Evolutionary conservation across 306 rosid species (phyloP).

Genomic region (Quercus berberidifolia): DNA sequence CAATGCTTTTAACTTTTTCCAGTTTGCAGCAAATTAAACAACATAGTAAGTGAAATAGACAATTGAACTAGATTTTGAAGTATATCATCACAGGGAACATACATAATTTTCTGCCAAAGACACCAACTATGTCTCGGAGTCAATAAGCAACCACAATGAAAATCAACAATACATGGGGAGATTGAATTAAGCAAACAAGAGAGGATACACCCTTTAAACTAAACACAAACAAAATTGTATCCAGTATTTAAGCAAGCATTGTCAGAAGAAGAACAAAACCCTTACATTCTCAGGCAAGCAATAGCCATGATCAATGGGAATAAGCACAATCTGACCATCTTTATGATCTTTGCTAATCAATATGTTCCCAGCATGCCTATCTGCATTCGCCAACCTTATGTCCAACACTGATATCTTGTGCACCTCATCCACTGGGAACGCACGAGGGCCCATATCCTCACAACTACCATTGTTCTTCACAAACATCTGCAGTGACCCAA

Average conservation of each 20-base stretch:
- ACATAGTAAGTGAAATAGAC: background rate
- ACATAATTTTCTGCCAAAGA: background rate
- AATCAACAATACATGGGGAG: background rate
- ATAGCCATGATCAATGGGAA: slow-evolving; percentile 69
- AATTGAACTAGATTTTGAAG: background rate
- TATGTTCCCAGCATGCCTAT: slow-evolving; percentile 68
- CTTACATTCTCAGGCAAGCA: slow-evolving; percentile 60
- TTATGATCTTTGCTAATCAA: slow-evolving; percentile 38
- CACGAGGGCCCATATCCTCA: slow-evolving; percentile 60
- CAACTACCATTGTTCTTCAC: slow-evolving; percentile 53
- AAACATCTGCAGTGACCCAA: slow-evolving; percentile 63
- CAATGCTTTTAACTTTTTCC: background rate
- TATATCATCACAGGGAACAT: background rate
- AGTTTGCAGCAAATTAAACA: background rate
- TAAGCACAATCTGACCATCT: slow-evolving; percentile 37
- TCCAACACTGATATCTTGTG: slow-evolving; percentile 67
- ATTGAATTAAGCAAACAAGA: background rate
- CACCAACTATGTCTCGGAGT: background rate
- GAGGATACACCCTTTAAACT: background rate
- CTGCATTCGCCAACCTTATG: slow-evolving; percentile 63
- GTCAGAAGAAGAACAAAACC: slow-evolving; percentile 1
- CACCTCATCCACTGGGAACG: slow-evolving; percentile 57
- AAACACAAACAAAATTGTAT: background rate
- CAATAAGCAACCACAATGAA: background rate
- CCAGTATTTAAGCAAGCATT: background rate